phyloP scores from a whole-genome alignment of 495 filamentous ascomycete species.

The Haplographium delicatum region DNA sequence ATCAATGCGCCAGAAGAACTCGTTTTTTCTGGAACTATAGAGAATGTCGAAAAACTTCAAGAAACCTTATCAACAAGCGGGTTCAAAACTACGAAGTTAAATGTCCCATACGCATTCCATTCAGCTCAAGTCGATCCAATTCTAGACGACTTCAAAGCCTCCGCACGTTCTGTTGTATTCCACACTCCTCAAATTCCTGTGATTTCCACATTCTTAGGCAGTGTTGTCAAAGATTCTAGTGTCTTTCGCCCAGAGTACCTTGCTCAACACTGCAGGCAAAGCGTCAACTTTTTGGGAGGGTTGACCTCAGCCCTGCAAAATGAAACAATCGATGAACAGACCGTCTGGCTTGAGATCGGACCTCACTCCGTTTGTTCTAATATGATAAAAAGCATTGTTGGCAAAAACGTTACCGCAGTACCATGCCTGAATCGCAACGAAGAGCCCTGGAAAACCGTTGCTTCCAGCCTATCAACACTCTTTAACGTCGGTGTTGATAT shows the following conservation, averaged over 20 bases:
- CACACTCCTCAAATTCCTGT: slow-evolving; percentile 55
- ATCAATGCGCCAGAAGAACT: slow-evolving; percentile 56
- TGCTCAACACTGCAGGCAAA: slow-evolving; percentile 58
- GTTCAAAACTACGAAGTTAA: slow-evolving; percentile 61
- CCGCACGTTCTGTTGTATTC: slow-evolving; percentile 53
- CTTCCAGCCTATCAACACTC: slow-evolving; percentile 53
- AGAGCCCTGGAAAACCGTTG: slow-evolving; percentile 61
- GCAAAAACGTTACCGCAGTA: slow-evolving; percentile 47
- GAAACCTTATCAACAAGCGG: slow-evolving; percentile 52
- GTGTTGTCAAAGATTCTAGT: slow-evolving; percentile 49
- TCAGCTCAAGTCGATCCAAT: slow-evolving; percentile 74
- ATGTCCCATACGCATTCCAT: slow-evolving; percentile 77
- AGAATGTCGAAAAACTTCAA: slow-evolving; percentile 50
- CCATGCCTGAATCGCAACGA: slow-evolving; percentile 47
- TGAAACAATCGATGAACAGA: slow-evolving; percentile 45
- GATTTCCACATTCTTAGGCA: slow-evolving; percentile 62
- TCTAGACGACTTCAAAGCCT: slow-evolving; percentile 55
- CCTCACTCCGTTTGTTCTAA: slow-evolving; percentile 63
- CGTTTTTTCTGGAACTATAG: slow-evolving; percentile 49
- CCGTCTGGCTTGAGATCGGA: slow-evolving; percentile 61
- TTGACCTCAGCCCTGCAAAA: slow-evolving; percentile 48
- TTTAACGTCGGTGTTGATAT: slow-evolving; percentile 63
- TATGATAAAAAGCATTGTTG: slow-evolving; percentile 66
- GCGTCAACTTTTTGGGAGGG: slow-evolving; percentile 69
- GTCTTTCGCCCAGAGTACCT: slow-evolving; percentile 58